Base-by-base conservation (phyloP, 225 moss, liverwort and hornwort species). In the Sphagnum tenellum region DNA sequence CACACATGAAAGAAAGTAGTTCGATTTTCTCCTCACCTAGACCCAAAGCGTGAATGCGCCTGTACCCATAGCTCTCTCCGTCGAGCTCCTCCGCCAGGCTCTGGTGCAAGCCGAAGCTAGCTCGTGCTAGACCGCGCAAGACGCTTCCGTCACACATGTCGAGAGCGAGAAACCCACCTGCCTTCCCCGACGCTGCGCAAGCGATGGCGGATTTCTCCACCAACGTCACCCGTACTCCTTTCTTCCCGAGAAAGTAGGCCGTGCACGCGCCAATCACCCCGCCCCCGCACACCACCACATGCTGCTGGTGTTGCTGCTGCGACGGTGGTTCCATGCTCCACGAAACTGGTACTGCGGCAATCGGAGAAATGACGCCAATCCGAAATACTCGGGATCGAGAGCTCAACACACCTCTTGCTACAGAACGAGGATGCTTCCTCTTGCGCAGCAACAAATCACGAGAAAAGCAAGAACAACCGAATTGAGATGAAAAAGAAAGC, bases 191-290 rank as follows among this genome's bases (percentile, higher is more conserved):
- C 3, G 96, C 78, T 45, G 92, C 96, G 63, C 90, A 89, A 0
- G 90, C 96, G 29, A 89, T 76, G 13, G 74, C 84, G 3, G 90
- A 87, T 67, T 82, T 90, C 81, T 98, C 96, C 73, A 98, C 93
- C 63, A 98, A 75, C 2, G 96, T 98, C 73, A 93, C 96, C 67
- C 75, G 81, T 46, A 66, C 87, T 6, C 92, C 92, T 51, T 85
- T 73, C 76, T 82, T 79, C n/a, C 88, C 93, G 44, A 98, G 74
- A 62, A 82, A 93, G 63, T 81, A 89, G 2, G 92, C 92, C 0
- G 85, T 89, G 85, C 96, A 98, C 48, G 81, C 81, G 55, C 96
- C 96, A n/a, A 98, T 87, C 60, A 98, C 96, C 9, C 96, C 96
- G 12, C 84, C 96, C 67, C 92, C 96, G 65, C 90, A 90, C 44